A percentile compares a stretch with the other conserved stretches of the same genome.
Evolutionary conservation across 2,329 filamentous ascomycete species (phyloP).

Genomic region (Colletotrichum horii): DNA sequence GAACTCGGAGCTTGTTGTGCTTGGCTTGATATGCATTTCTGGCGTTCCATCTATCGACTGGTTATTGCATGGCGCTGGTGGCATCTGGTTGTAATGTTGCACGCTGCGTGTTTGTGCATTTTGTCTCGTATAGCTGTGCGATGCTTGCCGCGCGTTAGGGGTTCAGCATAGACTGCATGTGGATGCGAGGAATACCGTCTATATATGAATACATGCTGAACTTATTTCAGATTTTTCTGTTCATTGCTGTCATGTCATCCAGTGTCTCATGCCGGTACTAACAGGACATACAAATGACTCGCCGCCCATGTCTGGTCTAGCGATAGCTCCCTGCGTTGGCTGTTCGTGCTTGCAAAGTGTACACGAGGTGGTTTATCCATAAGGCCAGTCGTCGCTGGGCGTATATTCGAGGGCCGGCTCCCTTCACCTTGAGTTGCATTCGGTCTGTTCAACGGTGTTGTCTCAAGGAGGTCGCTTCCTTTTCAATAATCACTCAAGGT

Average conservation of each 20-base stretch:
- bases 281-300: not conserved
- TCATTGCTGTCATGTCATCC: not conserved
- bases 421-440: not conserved
- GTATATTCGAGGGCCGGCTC: not conserved
- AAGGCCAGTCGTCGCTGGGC: not conserved
- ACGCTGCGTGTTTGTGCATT: not conserved
- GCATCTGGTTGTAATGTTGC: not conserved
- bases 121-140: not conserved
- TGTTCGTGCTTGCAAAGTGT: not conserved
- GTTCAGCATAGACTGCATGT: not conserved
- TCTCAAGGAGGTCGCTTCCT: not conserved
- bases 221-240: not conserved
- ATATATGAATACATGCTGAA: not conserved
- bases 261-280: not conserved
- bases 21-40: not conserved
- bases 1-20: not conserved
- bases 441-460: not conserved
- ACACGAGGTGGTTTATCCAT: not conserved
- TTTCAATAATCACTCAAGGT: not conserved
- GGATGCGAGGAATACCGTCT: not conserved
- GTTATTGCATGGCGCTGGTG: conserved; percentile 1
- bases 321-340: not conserved
- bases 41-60: not conserved
- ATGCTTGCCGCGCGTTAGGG: not conserved
- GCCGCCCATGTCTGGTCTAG: not conserved